Base-by-base conservation (phyloP, 2,329 filamentous ascomycete species). In the Amylocarpus encephaloides region DNA sequence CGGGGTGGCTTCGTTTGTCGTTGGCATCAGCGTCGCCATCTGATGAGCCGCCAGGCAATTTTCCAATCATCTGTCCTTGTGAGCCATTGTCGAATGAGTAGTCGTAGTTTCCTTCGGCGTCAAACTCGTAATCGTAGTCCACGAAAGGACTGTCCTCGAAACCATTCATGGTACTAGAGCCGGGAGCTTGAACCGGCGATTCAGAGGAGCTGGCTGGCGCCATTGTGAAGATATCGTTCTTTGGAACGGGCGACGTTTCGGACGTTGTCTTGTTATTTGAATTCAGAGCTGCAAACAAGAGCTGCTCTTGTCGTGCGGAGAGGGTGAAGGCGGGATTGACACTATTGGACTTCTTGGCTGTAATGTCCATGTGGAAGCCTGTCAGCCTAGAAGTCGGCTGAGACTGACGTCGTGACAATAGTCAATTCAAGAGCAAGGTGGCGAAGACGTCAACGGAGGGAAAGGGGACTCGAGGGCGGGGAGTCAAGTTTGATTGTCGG, bases 61-160 rank as follows among this genome's bases (percentile, higher is more conserved):
- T 85, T 26, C 86, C 88, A 62, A 92, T 91, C 79, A 93, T 81
- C 55, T 80, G 77, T 49, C 78, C 74, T 34, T 82, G 76, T 15
- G 73, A 74, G 49, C 73, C 73, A 52, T 80, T 72, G 46, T 61
- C 65, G 44, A 73, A 69, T 54, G 71, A 71, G 43, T 76, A 74
- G 49, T 89, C 86, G 65, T 89, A 91, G 64, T 76, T 83, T 33
- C 78, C 79, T 62, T 91, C 86, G 52, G 74, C 75, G 52, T 91
- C 88, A 51, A 89, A 82, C 42, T 87, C 83, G 57, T 86, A 84
- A 26, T 47, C 83, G 62, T 90, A 93, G 64, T 95, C 89, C 51
- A 94, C 75, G 63, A 84, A 91, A 0, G 91, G 89, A 56, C 86
- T 93, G 43, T 90, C 86, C 30, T 89, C 81, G 40, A 81, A 78